Conservation (phyloP, 345 rosid genomes). For the Eucalyptus pauciflora region DNA sequence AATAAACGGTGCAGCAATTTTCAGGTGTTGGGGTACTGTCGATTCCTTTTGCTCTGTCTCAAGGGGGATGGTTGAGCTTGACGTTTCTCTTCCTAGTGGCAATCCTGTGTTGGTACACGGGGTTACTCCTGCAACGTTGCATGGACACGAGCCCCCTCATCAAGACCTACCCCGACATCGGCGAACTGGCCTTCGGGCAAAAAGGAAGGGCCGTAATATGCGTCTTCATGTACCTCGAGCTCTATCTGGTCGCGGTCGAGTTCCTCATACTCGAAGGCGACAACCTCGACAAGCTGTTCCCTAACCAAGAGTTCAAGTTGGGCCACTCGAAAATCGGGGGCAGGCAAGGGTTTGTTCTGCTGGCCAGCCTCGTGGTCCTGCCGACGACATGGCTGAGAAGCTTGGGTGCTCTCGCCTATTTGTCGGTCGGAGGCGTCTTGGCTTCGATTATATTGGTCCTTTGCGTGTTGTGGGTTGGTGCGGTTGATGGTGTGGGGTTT, state of each 20-base stretch:
- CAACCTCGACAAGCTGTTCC: constrained; percentile 49
- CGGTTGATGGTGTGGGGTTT: constrained; percentile 43
- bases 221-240: constrained; percentile 41
- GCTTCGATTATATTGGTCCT: constrained; percentile 34
- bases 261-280: constrained; percentile 63
- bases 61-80: constrained; percentile 59
- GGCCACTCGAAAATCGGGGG: constrained; percentile 27
- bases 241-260: constrained; percentile 55
- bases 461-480: constrained; percentile 53
- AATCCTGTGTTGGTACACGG: constrained; percentile 48
- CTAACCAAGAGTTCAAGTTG: constrained; percentile 16
- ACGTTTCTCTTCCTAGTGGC: constrained; percentile 37
- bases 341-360: constrained; percentile 40
- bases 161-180: constrained; percentile 57
- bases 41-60: constrained; percentile 54
- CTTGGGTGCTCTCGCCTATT: constrained; percentile 44
- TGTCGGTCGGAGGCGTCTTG: constrained; percentile 52
- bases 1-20: neutral
- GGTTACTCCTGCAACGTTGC: constrained; percentile 38
- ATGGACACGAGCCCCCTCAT: constrained; percentile 29
- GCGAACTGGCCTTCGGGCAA: constrained; percentile 38
- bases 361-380: constrained; percentile 31
- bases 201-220: constrained; percentile 48
- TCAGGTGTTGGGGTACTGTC: constrained; percentile 60
- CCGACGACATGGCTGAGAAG: constrained; percentile 71